Evolutionary conservation across 148 eudicot species (phyloP).

Genomic region (Limonium bicolor): DNA sequence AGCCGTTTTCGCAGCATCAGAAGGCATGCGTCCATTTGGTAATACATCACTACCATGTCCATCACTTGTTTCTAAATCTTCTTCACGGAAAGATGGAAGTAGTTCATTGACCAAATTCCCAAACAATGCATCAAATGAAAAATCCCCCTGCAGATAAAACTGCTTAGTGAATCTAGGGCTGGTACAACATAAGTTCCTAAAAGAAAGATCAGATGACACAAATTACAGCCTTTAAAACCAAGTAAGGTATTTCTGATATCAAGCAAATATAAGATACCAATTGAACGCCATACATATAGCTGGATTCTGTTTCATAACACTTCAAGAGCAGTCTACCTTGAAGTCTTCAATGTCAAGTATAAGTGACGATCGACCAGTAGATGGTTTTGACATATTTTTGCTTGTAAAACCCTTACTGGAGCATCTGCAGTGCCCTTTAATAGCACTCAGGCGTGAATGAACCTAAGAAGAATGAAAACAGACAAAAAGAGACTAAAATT

Average conservation of each 20-base stretch:
- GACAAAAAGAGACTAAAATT: too few relatives aligned
- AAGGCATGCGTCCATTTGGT: too few relatives aligned
- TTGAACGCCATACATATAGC: too few relatives aligned
- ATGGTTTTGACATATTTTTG: constrained; percentile 17
- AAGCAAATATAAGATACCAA: not conserved
- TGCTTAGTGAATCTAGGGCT: not conserved
- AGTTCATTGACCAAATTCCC: constrained; percentile 82
- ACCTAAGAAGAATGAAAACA: too few relatives aligned
- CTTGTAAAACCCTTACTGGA: constrained; percentile 16
- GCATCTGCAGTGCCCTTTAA: too few relatives aligned
- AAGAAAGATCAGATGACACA: constrained; percentile 1
- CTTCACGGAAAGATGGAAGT: constrained; percentile 69
- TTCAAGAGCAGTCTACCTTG: constrained; percentile 38
- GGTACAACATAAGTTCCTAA: not conserved
- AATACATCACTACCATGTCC: constrained; percentile 51
- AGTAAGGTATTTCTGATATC: too few relatives aligned
- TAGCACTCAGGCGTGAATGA: too few relatives aligned
- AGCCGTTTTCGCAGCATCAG: too few relatives aligned
- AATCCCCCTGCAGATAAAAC: constrained; percentile 54
- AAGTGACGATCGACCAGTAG: constrained; percentile 34
- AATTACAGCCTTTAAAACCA: not conserved
- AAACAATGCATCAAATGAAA: constrained; percentile 93
- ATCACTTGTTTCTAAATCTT: constrained; percentile 40
- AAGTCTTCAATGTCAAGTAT: constrained; percentile 84
- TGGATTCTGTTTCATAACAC: too few relatives aligned